phyloP scores from a whole-genome alignment of 2,329 filamentous ascomycete genomes.

The Phyllosticta ampelicida region DNA sequence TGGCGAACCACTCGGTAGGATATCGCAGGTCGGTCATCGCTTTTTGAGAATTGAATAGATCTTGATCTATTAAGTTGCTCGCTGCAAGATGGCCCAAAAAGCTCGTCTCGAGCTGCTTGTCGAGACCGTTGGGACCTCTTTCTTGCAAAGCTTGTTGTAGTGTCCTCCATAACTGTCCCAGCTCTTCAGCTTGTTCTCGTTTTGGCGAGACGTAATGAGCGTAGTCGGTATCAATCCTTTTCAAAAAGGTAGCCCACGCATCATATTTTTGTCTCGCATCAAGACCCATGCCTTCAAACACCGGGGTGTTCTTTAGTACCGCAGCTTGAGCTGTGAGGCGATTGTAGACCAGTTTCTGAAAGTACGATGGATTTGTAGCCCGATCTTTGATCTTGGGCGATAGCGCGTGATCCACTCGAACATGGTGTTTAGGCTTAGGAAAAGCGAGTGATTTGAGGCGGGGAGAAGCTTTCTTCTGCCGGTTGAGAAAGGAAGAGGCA shows the following conservation, averaged over 20 bases:
- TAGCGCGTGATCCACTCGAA: no score
- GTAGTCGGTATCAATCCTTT: not conserved
- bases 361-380: not conserved
- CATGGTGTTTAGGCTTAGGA: no score
- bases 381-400: not conserved
- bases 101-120: conserved; percentile 51
- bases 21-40: conserved; percentile 70
- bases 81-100: conserved; percentile 43
- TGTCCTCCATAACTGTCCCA: not conserved
- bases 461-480: not conserved
- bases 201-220: no score
- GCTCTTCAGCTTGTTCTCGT: not conserved
- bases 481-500: not conserved
- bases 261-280: not conserved
- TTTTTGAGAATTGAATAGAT: conserved; percentile 27
- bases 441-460: not conserved
- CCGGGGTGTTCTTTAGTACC: not conserved
- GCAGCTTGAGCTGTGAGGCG: not conserved
- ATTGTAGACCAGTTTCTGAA: not conserved
- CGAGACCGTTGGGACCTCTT: conserved; percentile 33
- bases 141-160: conserved; percentile 11
- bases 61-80: conserved; percentile 24
- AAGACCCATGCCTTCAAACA: not conserved
- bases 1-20: conserved; percentile 86
- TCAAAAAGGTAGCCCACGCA: not conserved